A percentile compares a stretch with the other conserved stretches of the same genome.
Evolutionary conservation across 2,329 filamentous ascomycete genomes (phyloP).

Genomic region (Thermomyces lanuginosus): DNA sequence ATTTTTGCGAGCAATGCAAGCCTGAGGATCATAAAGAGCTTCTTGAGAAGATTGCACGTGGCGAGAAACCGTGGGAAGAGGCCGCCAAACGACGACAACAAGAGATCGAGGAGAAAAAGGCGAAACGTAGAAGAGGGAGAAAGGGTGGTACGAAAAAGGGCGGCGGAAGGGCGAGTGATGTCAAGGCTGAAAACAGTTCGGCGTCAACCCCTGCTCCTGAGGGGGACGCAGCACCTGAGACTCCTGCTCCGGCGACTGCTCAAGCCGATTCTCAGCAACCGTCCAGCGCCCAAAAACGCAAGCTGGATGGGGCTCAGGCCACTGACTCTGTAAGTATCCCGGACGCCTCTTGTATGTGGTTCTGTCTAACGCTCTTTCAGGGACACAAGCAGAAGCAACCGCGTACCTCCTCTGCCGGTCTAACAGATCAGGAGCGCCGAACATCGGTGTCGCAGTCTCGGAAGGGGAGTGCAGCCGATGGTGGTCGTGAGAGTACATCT

Average conservation of each 20-base stretch:
- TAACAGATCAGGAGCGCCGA: constrained; percentile 11
- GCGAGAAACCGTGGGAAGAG: constrained; percentile 76
- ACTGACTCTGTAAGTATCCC: background rate
- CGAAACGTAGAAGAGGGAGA: constrained; percentile 41
- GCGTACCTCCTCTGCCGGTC: constrained; percentile 17
- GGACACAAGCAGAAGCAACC: constrained; percentile 28
- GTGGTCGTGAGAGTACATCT: too few species aligned
- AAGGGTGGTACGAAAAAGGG: constrained; percentile 43
- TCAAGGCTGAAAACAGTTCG: constrained; percentile 23
- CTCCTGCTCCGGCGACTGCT: constrained; percentile 7
- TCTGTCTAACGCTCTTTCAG: too few species aligned
- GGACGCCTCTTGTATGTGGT: constrained; percentile 11
- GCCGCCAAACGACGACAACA: constrained; percentile 47
- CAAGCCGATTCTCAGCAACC: constrained; percentile 9
- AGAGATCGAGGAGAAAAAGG: constrained; percentile 41
- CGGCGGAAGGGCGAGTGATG: constrained; percentile 50
- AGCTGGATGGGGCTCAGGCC: constrained; percentile 23
- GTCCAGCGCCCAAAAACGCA: constrained; percentile 27
- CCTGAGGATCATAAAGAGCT: constrained; percentile 72
- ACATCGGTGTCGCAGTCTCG: constrained; percentile 12
- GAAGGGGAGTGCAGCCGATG: constrained; percentile 18
- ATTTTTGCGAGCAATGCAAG: constrained; percentile 82
- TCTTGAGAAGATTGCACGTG: constrained; percentile 58
- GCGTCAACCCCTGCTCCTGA: constrained; percentile 11
- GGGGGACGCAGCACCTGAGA: constrained; percentile 14